Evolutionary conservation across 2,329 filamentous ascomycete genomes (phyloP), one percentile per base, ranked within the genome.

Genomic region (Xylariaceae sp.): DNA sequence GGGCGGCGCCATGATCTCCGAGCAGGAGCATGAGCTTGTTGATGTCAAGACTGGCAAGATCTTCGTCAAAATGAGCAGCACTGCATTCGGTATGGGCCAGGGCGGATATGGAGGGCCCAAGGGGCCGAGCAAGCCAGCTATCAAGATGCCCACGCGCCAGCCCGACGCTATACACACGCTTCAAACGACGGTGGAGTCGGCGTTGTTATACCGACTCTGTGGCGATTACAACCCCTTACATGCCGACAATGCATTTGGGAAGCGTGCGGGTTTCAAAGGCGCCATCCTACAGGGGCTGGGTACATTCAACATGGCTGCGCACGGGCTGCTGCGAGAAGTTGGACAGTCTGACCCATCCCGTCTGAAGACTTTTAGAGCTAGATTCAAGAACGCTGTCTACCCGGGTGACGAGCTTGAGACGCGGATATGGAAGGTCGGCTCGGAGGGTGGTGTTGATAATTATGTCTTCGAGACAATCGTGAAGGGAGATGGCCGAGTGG

Each of bases 251-350:
- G 47, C 41, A 8, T 40, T 50, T 27, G 44, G 47, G 22, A 45
- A 36, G 27, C 50, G 50, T 6, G 44, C 69, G 7, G 72, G 72
- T 12, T 74, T 74, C 52, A 67, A 67, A 29, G 70, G 70, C 1
- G 62, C 64, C 4, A 74, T 75, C 43, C 55, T 74, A 38, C 72
- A 75, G 43, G 71, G 72, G 1, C 56, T 75, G 22, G 68, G 66
- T 7, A 74, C 68, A 14, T 75, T 70, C 69, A 74, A 75, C 50
- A 69, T 71, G 44, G 67, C 66, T 1, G 70, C 71, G 14, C 68
- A 72, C 47, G 67, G 65, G 3, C 42, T 75, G 4, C 56, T 75
- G 44, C 63, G 62, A 36, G 59, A 62, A 47, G 49, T 73, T 4
- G 72, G 69, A 16, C 60, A 53, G 6, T 68, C 67, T 7, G 66